Conservation (phyloP, 208 protist species). For the Acanthamoeba triangularis region DNA sequence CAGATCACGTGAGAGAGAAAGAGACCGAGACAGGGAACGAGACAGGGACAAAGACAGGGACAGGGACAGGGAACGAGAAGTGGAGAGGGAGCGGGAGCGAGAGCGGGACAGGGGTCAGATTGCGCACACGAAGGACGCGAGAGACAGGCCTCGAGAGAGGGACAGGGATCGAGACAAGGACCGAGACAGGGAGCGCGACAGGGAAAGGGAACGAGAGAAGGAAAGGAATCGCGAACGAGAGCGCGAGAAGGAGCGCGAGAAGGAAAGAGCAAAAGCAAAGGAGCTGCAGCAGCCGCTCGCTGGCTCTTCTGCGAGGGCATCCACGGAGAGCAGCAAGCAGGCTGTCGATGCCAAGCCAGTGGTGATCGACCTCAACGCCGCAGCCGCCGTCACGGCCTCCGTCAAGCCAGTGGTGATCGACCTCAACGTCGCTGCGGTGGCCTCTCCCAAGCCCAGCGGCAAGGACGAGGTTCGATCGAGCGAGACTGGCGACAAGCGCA, state of each 20-base stretch:
- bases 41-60: background rate
- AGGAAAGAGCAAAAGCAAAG: background rate
- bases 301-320: background rate
- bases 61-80: background rate
- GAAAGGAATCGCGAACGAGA: background rate
- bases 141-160: background rate
- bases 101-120: background rate
- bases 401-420: background rate
- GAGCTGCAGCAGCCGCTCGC: background rate
- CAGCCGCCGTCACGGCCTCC: too few species aligned
- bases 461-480: too few species aligned
- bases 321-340: background rate
- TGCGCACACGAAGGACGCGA: background rate
- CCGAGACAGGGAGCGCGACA: background rate
- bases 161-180: background rate
- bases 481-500: too few species aligned
- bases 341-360: background rate
- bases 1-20: background rate
- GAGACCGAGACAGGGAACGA: background rate
- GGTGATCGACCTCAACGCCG: background rate
- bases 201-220: background rate
- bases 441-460: too few species aligned
- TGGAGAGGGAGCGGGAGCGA: background rate
- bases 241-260: background rate
- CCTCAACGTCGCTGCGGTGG: background rate